These are phyloP conservation scores for Candida wancherniae DNA, from an alignment of 805 yeast species.

Conservation along the genomic window DNA sequence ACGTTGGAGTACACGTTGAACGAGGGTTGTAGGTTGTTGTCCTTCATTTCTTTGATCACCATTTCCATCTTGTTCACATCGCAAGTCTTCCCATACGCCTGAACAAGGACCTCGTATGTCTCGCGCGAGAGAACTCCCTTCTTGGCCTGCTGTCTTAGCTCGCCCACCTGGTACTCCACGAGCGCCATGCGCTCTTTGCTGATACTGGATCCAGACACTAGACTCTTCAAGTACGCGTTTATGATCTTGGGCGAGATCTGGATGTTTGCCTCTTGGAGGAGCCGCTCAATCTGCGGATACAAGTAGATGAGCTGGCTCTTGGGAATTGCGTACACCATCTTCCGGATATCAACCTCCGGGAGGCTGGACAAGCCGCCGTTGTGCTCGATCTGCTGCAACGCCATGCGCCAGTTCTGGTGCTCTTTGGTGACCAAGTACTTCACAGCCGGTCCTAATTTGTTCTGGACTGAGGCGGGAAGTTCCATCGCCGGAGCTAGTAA, in stretches of 20 bases:
- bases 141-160: slow-evolving; percentile 19
- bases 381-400: slow-evolving; percentile 32
- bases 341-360: slow-evolving; percentile 27
- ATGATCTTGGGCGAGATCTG: slow-evolving; percentile 27
- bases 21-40: slow-evolving; percentile 37
- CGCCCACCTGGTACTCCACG: slow-evolving; percentile 30
- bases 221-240: slow-evolving; percentile 34
- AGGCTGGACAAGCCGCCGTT: slow-evolving; percentile 35
- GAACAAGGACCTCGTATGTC: slow-evolving; percentile 42
- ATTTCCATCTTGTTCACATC: slow-evolving; percentile 36
- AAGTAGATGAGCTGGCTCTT: slow-evolving; percentile 26
- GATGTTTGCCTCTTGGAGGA: slow-evolving; percentile 33
- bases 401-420: slow-evolving; percentile 45
- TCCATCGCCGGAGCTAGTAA: slow-evolving; percentile 17
- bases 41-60: slow-evolving; percentile 35
- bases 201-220: slow-evolving; percentile 22
- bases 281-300: slow-evolving; percentile 21
- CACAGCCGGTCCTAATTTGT: slow-evolving; percentile 36
- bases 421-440: slow-evolving; percentile 35
- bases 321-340: slow-evolving; percentile 41
- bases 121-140: slow-evolving; percentile 28
- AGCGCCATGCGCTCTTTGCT: slow-evolving; percentile 18
- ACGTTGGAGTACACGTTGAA: slow-evolving; percentile 50
- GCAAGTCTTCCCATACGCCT: slow-evolving; percentile 40
- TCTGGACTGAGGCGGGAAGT: slow-evolving; percentile 35